A percentile compares a stretch with the other conserved stretches of the same genome.
phyloP scores from a whole-genome alignment of 1,284 basidiomycete species.

The Irpex rosettiformis region DNA sequence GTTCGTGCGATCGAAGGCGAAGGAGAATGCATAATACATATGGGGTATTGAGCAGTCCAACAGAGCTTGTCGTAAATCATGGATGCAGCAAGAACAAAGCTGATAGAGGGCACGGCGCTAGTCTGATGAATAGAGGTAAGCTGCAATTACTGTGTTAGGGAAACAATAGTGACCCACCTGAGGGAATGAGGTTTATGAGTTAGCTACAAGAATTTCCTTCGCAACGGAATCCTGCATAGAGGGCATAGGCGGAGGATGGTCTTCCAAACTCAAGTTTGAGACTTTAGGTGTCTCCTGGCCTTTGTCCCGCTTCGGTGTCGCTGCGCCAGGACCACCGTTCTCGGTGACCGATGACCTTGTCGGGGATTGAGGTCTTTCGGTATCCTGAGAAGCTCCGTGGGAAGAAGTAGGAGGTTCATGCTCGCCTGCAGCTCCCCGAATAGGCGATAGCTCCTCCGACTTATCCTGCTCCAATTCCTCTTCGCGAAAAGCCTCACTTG shows the following conservation, averaged over 20 bases:
- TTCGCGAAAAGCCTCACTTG: slow-evolving; percentile 3
- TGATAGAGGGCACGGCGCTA: background rate
- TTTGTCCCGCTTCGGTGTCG: slow-evolving; percentile 18
- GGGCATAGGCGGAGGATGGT: slow-evolving; percentile 4
- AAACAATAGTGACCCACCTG: background rate
- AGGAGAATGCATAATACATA: background rate
- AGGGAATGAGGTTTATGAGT: background rate
- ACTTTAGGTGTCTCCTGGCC: slow-evolving; percentile 21
- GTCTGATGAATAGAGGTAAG: background rate
- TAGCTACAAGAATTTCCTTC: background rate
- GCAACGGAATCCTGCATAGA: background rate
- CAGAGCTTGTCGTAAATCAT: background rate
- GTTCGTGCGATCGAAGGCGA: background rate
- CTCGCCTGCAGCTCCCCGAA: background rate
- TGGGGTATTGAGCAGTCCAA: background rate
- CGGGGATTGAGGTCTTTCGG: background rate
- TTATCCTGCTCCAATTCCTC: background rate
- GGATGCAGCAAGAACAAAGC: background rate
- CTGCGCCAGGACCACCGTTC: slow-evolving; percentile 6
- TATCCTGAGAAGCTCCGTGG: background rate
- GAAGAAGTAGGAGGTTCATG: slow-evolving; percentile 2
- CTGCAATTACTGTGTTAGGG: background rate
- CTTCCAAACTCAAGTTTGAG: slow-evolving; percentile 16
- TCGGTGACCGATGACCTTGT: background rate
- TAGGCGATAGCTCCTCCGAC: background rate